phyloP scores from a whole-genome alignment of 345 rosid species.

The Rhodamnia rubescens region DNA sequence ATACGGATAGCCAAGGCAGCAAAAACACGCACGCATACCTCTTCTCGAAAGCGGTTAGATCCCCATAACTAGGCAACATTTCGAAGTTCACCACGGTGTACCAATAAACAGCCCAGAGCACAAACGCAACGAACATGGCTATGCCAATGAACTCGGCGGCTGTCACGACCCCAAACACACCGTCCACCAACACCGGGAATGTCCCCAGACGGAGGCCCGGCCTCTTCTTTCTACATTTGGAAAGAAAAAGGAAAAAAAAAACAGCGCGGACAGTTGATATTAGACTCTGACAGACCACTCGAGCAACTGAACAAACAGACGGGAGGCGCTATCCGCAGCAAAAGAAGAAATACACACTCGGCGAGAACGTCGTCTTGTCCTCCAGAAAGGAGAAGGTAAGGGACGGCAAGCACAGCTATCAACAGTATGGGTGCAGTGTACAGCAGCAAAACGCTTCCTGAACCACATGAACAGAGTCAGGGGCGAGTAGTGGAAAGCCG shows the following conservation, averaged over 20 bases:
- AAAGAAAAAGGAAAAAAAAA: neutral
- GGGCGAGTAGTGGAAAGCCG: neutral
- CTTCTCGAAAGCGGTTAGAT: neutral
- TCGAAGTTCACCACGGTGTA: slow-evolving; percentile 8
- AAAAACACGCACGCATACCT: neutral
- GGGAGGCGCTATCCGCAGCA: neutral
- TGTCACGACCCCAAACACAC: slow-evolving; percentile 20
- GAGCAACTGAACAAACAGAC: neutral
- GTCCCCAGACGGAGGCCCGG: slow-evolving; percentile 13
- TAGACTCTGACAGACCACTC: neutral
- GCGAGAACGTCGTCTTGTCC: slow-evolving; percentile 1
- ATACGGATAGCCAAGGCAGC: neutral
- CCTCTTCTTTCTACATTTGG: neutral
- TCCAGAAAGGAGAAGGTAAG: slow-evolving; percentile 8
- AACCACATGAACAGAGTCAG: neutral
- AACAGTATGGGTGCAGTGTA: slow-evolving; percentile 9
- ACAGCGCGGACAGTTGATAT: neutral
- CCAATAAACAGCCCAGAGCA: slow-evolving; percentile 9
- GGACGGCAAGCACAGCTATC: slow-evolving; percentile 15
- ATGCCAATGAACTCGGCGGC: slow-evolving; percentile 24
- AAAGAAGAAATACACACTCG: neutral
- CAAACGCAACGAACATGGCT: slow-evolving; percentile 1
- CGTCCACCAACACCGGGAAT: slow-evolving; percentile 19
- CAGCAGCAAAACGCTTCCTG: slow-evolving; percentile 12
- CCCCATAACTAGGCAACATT: slow-evolving; percentile 3